Base-by-base conservation (phyloP, 257 asterid genomes). In the Scutellaria baicalensis region DNA sequence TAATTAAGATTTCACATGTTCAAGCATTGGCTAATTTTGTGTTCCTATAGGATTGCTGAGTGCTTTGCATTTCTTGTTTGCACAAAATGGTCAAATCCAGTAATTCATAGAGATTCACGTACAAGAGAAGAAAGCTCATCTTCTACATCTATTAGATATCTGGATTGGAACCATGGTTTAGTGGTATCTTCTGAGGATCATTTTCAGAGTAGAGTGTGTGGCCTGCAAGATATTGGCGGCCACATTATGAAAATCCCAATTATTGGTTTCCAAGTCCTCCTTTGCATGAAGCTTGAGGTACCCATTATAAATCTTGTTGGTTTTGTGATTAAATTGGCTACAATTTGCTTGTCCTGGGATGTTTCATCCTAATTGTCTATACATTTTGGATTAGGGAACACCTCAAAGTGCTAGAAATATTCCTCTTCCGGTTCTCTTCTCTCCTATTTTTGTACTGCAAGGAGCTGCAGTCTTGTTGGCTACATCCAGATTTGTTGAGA, bases 1-100 rank as follows among this genome's bases (percentile, higher is more conserved):
- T 36, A 47, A 16, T 75, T 33, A 38, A 27, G 62, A 49, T 61
- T 70, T 67, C 71, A 73, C 69, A 69, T 59, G 81, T 66, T 64
- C 69, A 70, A 81, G 69, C 45, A 35, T 63, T 66, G 20, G 20
- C 51, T 62, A 17, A 6, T 77, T 77, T 72, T 58, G 33, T 75
- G 45, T 68, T 71, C 79, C 77, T 71, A 33, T 79, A 94, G 99
- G 74, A 85, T 94, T 65, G 98, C 97, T 8, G 97, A 94, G 85
- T 94, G 97, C 86, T 91, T 94, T 83, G 97, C 99, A 0, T 94
- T 92, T 82, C 98, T 94, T 85, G 96, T 94, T 71, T 94, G 99
- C 84, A 94, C 98, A 59, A 92, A 85, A 85, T 94, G 99, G 99
- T 85, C 95, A 58, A 94, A 94, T 84, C 97, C 99, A 45, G 77